Evolutionary conservation across 2,329 filamentous ascomycete species (phyloP).

Genomic region (Juglanconis oblonga): DNA sequence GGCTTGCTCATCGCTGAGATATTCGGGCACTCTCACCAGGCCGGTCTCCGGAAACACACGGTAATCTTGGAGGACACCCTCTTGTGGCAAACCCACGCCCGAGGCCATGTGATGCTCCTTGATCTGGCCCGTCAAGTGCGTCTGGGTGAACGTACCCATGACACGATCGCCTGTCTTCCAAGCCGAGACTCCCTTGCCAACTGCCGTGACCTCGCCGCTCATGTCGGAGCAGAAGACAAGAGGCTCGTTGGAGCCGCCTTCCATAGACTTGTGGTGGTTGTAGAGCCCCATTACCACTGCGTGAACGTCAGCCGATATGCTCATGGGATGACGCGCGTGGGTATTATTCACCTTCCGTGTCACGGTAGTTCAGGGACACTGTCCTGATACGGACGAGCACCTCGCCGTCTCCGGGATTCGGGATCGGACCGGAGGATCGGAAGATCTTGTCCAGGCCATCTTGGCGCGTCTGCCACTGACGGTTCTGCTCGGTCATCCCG

Average conservation of each 20-base stretch:
- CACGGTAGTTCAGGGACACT: constrained; percentile 49
- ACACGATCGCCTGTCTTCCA: constrained; percentile 63
- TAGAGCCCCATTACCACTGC: constrained; percentile 64
- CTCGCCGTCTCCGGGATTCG: constrained; percentile 47
- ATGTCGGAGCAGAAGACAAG: constrained; percentile 69
- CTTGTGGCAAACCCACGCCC: constrained; percentile 59
- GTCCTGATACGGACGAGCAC: constrained; percentile 46
- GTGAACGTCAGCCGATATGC: background rate
- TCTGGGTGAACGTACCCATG: constrained; percentile 60
- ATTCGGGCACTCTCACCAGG: constrained; percentile 53
- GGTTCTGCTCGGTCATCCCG: constrained; percentile 12
- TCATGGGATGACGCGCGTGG: background rate
- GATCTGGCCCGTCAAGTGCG: constrained; percentile 57
- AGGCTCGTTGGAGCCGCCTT: constrained; percentile 31
- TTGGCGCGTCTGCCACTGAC: constrained; percentile 53
- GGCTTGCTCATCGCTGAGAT: constrained; percentile 58
- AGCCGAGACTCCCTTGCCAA: constrained; percentile 38
- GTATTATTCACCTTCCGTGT: constrained; percentile 41
- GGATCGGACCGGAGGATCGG: constrained; percentile 41
- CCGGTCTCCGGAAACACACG: constrained; percentile 56
- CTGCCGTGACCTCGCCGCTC: constrained; percentile 57
- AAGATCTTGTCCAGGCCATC: constrained; percentile 54
- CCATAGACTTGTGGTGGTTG: constrained; percentile 58
- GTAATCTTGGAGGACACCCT: constrained; percentile 57
- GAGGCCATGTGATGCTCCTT: constrained; percentile 50